These are phyloP conservation scores for Alternaria longipes DNA, from an alignment of 2,329 filamentous ascomycete genomes.

Conservation along the genomic window DNA sequence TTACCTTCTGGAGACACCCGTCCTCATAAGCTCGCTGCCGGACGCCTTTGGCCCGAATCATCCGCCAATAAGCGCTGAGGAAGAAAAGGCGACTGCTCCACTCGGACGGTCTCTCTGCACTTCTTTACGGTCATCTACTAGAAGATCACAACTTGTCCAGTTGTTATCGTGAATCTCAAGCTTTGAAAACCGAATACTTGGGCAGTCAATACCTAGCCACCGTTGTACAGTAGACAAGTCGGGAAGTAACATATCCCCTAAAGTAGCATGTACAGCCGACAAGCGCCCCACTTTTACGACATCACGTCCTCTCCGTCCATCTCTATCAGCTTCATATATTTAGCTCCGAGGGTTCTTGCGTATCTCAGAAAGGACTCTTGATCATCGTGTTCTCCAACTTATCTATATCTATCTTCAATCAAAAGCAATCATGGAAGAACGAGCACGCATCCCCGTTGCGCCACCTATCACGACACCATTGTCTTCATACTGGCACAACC, in stretches of 20 bases:
- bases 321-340: background rate
- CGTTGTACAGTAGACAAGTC: background rate
- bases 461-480: slow-evolving; percentile 47
- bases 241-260: background rate
- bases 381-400: background rate
- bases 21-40: background rate
- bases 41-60: slow-evolving; percentile 27
- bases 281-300: slow-evolving; percentile 1
- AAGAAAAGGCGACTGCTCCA: background rate
- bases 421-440: slow-evolving; percentile 36
- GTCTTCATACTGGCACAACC: slow-evolving; percentile 55
- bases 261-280: slow-evolving; percentile 19
- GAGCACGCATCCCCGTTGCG: slow-evolving; percentile 40
- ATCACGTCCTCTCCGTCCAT: background rate
- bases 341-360: background rate
- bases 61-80: slow-evolving; percentile 31
- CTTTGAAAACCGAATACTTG: accelerated
- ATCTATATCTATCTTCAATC: background rate
- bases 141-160: background rate
- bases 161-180: background rate
- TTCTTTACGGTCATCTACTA: background rate
- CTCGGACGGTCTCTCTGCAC: background rate
- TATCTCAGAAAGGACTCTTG: accelerated
- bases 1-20: background rate
- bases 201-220: background rate